Percentiles rank a stretch among this genome's conserved stretches.
phyloP scores from a whole-genome alignment of 2,329 filamentous ascomycete species.

The Talaromyces sp. region DNA sequence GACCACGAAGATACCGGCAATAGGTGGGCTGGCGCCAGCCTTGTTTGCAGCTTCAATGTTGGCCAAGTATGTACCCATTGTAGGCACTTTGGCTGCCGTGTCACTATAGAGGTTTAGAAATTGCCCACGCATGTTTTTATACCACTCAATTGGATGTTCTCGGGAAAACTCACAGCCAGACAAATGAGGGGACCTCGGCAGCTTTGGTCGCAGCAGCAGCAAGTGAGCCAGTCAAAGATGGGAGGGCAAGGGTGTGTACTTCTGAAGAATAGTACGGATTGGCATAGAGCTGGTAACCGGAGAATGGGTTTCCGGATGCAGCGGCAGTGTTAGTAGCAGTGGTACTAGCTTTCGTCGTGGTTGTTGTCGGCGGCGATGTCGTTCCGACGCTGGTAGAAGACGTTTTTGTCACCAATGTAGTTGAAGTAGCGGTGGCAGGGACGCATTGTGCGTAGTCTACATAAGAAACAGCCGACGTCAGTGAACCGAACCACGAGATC shows the following conservation, averaged over 20 bases:
- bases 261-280: constrained; percentile 57
- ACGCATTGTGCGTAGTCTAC: constrained; percentile 18
- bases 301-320: constrained; percentile 52
- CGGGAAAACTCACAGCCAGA: constrained; percentile 50
- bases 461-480: not conserved
- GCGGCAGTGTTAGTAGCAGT: constrained; percentile 19
- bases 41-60: constrained; percentile 51
- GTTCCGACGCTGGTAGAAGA: constrained; percentile 3
- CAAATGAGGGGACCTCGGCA: constrained; percentile 53
- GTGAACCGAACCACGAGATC: not conserved
- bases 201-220: constrained; percentile 53
- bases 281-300: constrained; percentile 51
- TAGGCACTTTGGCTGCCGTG: constrained; percentile 50
- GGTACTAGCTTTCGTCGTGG: constrained; percentile 23
- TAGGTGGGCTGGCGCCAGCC: constrained; percentile 48
- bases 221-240: constrained; percentile 56
- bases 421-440: constrained; percentile 7
- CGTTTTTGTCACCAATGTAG: constrained; percentile 6
- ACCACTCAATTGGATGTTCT: not conserved
- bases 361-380: constrained; percentile 18
- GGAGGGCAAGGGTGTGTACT: constrained; percentile 58
- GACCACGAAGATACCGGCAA: constrained; percentile 57
- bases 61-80: constrained; percentile 48
- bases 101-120: constrained; percentile 34
- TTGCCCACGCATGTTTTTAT: not conserved